Conservation (phyloP, 495 filamentous ascomycete species). For the Ramalina intermedia region DNA sequence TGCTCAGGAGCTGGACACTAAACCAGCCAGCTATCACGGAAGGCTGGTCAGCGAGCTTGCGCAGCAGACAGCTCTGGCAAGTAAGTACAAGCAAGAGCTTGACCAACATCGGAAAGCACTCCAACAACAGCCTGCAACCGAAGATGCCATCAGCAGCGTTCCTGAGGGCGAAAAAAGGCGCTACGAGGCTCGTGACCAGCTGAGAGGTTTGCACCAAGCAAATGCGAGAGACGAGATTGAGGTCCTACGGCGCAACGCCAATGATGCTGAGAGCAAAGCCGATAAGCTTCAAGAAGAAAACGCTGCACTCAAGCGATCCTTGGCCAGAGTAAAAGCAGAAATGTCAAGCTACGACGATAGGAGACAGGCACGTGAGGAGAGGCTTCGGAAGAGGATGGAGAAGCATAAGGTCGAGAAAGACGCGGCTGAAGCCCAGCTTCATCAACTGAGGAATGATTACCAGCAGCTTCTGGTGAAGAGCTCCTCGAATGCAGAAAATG, state of each 20-base stretch:
- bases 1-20: slow-evolving; percentile 3
- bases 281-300: slow-evolving; percentile 45
- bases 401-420: slow-evolving; percentile 33
- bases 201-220: background rate
- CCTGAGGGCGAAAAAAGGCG: background rate
- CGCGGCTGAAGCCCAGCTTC: slow-evolving; percentile 28
- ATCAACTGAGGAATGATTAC: slow-evolving; percentile 7
- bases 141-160: background rate
- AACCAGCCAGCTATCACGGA: slow-evolving; percentile 30
- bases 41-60: slow-evolving; percentile 43
- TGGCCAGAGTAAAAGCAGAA: slow-evolving; percentile 39
- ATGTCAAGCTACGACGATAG: slow-evolving; percentile 37
- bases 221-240: slow-evolving; percentile 31
- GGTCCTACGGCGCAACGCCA: slow-evolving; percentile 36
- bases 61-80: slow-evolving; percentile 51
- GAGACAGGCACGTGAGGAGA: slow-evolving; percentile 37
- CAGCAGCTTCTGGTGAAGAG: slow-evolving; percentile 10
- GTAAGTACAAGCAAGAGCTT: slow-evolving; percentile 53
- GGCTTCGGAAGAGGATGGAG: slow-evolving; percentile 31
- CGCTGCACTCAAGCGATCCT: slow-evolving; percentile 32
- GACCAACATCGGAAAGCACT: slow-evolving; percentile 38
- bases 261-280: slow-evolving; percentile 53
- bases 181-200: background rate
- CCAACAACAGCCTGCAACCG: slow-evolving; percentile 6
- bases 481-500: slow-evolving; percentile 23